Percentiles rank a stretch among this genome's conserved stretches.
These are phyloP conservation scores for Litchi chinensis DNA, from an alignment of 345 rosid genomes.

Conservation along the genomic window DNA sequence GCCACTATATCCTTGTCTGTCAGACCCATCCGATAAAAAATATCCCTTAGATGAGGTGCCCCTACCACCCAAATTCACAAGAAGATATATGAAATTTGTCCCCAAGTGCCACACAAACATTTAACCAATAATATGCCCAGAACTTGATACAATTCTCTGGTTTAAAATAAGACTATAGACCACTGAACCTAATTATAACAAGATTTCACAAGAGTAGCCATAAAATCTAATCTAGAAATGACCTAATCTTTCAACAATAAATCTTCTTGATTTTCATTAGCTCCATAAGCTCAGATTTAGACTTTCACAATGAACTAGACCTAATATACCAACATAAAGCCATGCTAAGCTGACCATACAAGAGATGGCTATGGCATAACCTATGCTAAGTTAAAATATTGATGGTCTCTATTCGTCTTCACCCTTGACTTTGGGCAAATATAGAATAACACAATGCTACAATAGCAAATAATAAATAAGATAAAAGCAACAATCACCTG, in stretches of 20 bases:
- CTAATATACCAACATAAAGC: neutral
- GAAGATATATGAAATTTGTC: neutral
- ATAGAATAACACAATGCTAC: neutral
- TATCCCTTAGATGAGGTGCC: conserved; percentile 68
- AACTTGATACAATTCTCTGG: neutral
- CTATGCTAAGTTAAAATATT: neutral
- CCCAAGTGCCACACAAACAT: neutral
- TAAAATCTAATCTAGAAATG: neutral
- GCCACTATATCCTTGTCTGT: conserved; percentile 91
- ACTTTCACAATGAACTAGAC: neutral
- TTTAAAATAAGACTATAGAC: neutral
- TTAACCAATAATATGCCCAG: neutral
- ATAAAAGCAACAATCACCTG: conserved; percentile 4
- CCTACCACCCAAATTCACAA: conserved; percentile 44
- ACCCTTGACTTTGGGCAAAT: conserved; percentile 10
- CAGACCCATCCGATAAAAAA: conserved; percentile 88
- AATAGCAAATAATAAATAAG: neutral
- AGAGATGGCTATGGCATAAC: neutral
- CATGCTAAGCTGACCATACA: neutral
- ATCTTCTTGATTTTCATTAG: neutral
- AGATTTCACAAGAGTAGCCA: neutral
- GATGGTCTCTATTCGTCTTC: conserved; percentile 3
- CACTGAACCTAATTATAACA: neutral
- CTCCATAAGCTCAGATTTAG: neutral
- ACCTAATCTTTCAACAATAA: neutral